phyloP scores from a whole-genome alignment of 1,139 yeast species.

The Blastobotrys elegans region DNA sequence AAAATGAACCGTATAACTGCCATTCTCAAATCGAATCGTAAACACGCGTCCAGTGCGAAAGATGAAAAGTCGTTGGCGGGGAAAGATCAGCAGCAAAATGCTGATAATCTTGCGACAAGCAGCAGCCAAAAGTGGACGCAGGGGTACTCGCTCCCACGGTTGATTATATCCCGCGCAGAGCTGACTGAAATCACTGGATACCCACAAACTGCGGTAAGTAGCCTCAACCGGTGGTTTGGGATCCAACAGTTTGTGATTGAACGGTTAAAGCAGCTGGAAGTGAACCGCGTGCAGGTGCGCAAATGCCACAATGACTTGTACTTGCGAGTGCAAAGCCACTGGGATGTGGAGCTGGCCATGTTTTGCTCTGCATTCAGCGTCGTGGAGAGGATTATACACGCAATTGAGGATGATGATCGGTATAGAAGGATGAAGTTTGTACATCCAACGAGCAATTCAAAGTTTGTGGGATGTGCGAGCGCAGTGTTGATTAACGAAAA shows the following conservation, averaged over 20 bases:
- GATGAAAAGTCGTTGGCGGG: background rate
- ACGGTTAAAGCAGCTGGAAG: background rate
- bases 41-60: too few species aligned
- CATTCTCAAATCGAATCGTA: too few species aligned
- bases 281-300: background rate
- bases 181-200: background rate
- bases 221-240: constrained; percentile 1
- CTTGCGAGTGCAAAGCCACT: constrained; percentile 2
- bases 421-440: constrained; percentile 1
- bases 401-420: background rate
- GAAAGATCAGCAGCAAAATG: background rate
- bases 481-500: constrained; percentile 2
- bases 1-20: too few species aligned
- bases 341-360: constrained; percentile 9
- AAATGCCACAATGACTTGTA: background rate
- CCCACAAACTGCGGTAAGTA: background rate
- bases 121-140: constrained; percentile 6
- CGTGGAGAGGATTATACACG: constrained; percentile 1
- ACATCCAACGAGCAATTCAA: background rate
- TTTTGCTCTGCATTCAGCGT: constrained; percentile 2
- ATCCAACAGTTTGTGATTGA: constrained; percentile 5
- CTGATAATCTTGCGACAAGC: background rate
- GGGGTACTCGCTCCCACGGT: constrained; percentile 3
- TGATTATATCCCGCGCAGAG: background rate
- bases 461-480: constrained; percentile 6